Conservation (phyloP, 257 asterid genomes). For the Rehmannia glutinosa region DNA sequence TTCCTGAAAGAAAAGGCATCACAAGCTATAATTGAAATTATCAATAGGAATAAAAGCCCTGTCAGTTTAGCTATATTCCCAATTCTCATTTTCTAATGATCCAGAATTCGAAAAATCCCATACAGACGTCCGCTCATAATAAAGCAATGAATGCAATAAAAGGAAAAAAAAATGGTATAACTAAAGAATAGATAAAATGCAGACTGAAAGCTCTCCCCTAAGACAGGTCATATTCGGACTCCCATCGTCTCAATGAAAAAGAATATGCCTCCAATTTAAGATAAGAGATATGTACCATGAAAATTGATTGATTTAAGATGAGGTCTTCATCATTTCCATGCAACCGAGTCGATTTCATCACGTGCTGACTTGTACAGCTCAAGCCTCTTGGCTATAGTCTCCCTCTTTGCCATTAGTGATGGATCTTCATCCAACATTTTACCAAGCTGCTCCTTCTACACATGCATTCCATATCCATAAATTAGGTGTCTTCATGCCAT, state of each 20-base stretch:
- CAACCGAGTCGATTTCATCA: slow-evolving; percentile 92
- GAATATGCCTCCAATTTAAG: neutral
- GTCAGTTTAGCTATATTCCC: neutral
- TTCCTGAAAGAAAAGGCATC: too few relatives aligned
- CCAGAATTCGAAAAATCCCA: neutral
- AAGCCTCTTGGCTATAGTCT: slow-evolving; percentile 73
- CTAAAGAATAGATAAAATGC: neutral
- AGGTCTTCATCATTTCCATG: slow-evolving; percentile 67
- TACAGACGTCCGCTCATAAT: neutral
- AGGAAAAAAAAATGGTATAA: neutral
- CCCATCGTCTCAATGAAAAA: neutral
- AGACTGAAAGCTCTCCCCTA: neutral
- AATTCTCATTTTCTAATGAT: neutral
- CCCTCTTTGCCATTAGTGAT: slow-evolving; percentile 86
- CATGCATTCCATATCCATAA: slow-evolving; percentile 6
- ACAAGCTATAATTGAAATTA: too few relatives aligned
- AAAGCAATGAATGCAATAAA: neutral
- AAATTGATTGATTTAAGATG: neutral
- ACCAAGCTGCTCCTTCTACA: slow-evolving; percentile 90
- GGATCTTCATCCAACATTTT: slow-evolving; percentile 97
- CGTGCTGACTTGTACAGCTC: slow-evolving; percentile 94
- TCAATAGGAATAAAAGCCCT: neutral
- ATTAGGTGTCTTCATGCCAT: neutral
- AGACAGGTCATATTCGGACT: neutral
- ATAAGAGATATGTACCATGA: slow-evolving; percentile 5